Evolutionary conservation across 2,329 filamentous ascomycete genomes (phyloP), one percentile per base, ranked within the genome.

Genomic region (Dactylellina drechsleri): DNA sequence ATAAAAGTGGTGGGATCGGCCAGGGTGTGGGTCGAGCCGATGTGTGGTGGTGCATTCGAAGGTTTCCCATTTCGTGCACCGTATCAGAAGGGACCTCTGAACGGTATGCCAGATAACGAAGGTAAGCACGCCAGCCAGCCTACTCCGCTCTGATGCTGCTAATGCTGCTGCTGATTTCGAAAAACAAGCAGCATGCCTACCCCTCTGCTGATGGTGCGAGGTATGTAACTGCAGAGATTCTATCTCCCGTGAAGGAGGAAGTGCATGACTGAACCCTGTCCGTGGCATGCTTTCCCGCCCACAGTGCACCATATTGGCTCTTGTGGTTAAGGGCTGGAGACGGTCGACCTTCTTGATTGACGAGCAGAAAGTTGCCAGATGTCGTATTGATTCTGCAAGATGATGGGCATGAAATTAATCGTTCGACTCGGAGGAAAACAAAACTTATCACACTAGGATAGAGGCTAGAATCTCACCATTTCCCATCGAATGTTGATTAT

Each of bases 21-120:
- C 71, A 75, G 71, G 71, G 71, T 75, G 59, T 71, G 64, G 70
- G 64, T 68, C 71, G 71, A 62, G 60, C 71, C 71, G 58, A 75
- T 75, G 57, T 52, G 64, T 75, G 71, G 61, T 74, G 71, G 71
- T 68, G 70, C 70, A 58, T 75, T 70, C 40, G 56, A 74, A 52
- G 56, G 68, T 62, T 66, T 64, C 61, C 68, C 57, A 62, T 66
- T 66, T 62, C 43, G 57, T 67, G 62, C 23, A 41, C 64, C 53
- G 70, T 62, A 67, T 66, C 70, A 62, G 54, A 59, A 28, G 31
- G 20, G 67, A 75, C 64, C 58, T 75, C 58, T 36, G 71, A 75
- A 52, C 57, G 40, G 47, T 36, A 52, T 13, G 40, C 62, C 40
- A 75, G 64, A 68, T 75, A 75, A 75, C 70, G 54, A 62, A 73